Percentiles rank a stretch among this genome's conserved stretches.
These are phyloP conservation scores for Fusarium equiseti DNA, from an alignment of 2,329 filamentous ascomycete species.

Conservation along the genomic window DNA sequence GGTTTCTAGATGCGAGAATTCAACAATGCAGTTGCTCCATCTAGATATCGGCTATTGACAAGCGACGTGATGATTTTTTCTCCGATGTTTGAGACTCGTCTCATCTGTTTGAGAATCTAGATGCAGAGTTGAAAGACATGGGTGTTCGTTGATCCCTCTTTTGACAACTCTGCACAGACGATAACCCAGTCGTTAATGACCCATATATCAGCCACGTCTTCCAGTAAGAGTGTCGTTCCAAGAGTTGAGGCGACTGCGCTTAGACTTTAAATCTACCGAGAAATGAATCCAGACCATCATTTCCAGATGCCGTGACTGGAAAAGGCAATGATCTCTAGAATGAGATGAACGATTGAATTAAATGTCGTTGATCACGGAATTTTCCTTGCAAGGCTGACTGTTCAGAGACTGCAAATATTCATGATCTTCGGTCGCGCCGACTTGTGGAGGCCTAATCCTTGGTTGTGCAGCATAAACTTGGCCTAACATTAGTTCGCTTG, in stretches of 20 bases:
- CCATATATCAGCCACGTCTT: not conserved
- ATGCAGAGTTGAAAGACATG: not conserved
- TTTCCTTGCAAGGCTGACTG: not conserved
- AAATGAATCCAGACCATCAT: not conserved
- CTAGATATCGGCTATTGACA: not conserved
- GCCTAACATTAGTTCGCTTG: not conserved
- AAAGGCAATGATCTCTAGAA: not conserved
- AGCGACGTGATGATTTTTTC: not conserved
- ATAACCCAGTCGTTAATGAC: not conserved
- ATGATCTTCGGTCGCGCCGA: not conserved
- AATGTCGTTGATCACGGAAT: not conserved
- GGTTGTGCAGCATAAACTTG: not conserved
- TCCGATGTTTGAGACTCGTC: not conserved
- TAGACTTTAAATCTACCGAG: not conserved
- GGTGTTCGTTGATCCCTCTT: not conserved
- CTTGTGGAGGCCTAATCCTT: not conserved
- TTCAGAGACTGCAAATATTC: not conserved
- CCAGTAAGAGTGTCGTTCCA: not conserved
- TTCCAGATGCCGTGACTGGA: not conserved
- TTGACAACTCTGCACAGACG: not conserved
- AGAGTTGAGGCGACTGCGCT: not conserved
- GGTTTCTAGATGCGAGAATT: not conserved
- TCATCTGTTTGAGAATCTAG: not conserved
- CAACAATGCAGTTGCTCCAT: not conserved
- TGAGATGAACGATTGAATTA: not conserved